Percentiles rank a stretch among this genome's conserved stretches.
Evolutionary conservation across 495 filamentous ascomycete genomes (phyloP).

Genomic region (Lophiotrema nucula): DNA sequence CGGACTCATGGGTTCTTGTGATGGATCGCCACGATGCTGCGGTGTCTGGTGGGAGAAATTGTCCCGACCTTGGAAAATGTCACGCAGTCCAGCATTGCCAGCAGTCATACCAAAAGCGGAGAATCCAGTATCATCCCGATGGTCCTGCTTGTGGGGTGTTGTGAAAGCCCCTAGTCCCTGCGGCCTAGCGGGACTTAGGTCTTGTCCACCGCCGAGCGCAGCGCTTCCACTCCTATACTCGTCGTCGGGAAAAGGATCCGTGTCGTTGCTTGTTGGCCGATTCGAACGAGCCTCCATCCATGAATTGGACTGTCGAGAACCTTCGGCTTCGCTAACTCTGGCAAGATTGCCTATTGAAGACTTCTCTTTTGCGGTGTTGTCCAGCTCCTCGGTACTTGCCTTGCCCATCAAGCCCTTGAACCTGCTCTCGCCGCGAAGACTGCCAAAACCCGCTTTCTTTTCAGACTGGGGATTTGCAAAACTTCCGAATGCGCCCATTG

Average conservation of each 20-base stretch:
- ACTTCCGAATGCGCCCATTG: constrained; percentile 84
- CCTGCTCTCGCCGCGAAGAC: constrained; percentile 71
- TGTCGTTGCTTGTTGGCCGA: constrained; percentile 64
- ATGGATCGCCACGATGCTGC: constrained; percentile 47
- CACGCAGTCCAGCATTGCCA: constrained; percentile 66
- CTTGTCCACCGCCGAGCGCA: constrained; percentile 73
- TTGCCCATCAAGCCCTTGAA: constrained; percentile 81
- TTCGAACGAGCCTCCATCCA: constrained; percentile 55
- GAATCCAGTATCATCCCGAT: constrained; percentile 52
- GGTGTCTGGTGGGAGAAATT: constrained; percentile 58
- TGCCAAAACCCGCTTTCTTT: constrained; percentile 67
- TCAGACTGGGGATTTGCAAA: constrained; percentile 71
- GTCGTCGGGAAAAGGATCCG: constrained; percentile 76
- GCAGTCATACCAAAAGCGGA: constrained; percentile 76
- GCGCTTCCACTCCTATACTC: constrained; percentile 68
- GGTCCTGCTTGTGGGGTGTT: constrained; percentile 58
- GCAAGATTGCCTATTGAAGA: constrained; percentile 52
- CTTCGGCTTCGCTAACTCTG: constrained; percentile 53
- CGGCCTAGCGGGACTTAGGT: constrained; percentile 61
- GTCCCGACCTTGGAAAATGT: constrained; percentile 59
- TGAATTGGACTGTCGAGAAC: constrained; percentile 47
- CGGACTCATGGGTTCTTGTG: constrained; percentile 73
- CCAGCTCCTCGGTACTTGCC: constrained; percentile 67
- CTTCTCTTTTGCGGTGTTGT: constrained; percentile 54
- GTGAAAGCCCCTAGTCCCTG: constrained; percentile 47